Evolutionary conservation across 139 green algal species (phyloP), one percentile per base, ranked within the genome.

Genomic region (Diplosphaera chodatii): DNA sequence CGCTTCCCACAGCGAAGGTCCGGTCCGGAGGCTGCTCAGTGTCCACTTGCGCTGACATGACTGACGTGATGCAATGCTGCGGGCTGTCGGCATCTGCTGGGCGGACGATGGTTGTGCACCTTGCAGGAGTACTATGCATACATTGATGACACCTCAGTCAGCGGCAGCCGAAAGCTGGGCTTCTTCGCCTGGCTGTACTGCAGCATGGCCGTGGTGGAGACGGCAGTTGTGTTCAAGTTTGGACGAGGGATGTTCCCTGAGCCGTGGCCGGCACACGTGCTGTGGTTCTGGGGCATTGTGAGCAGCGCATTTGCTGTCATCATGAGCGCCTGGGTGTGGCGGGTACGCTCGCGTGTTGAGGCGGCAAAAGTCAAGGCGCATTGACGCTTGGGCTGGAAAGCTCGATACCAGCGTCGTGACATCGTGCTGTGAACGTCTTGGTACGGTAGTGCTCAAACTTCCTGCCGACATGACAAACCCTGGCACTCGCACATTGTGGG

Each of bases 81-180:
- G 13, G 37, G 37, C 37, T 48, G 37, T 48, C 4, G 28, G 28
- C 6, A 64, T 5, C 33, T n/a, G 18, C 23, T 33, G 66, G 8
- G n/a, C 1, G 10, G 5, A 59, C 16, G 3, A 5, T 59, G 48
- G 10, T 10, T 48, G 37, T 48, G 37, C 37, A 20, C 37, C 10
- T 70, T 82, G 18, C 70, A 83, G 27, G 82, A 97, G 77, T 96
- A 91, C 30, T 96, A 93, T 67, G 83, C 91, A 64, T 97, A 90
- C 74, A 85, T 96, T 20, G 79, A 92, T 32, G 74, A 63, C n/a
- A 63, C 72, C n/a, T 55, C 70, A 13, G 40, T 27, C 28, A 40
- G 75, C 68, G 63, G 72, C 21, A 83, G 89, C 37, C 80, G 74
- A 64, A 96, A 94, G 80, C 77, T 97, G 65, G 92, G 92, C 28